A percentile compares a stretch with the other conserved stretches of the same genome.
phyloP scores from a whole-genome alignment of 352 stramenopile species.

The Phytophthora melonis region DNA sequence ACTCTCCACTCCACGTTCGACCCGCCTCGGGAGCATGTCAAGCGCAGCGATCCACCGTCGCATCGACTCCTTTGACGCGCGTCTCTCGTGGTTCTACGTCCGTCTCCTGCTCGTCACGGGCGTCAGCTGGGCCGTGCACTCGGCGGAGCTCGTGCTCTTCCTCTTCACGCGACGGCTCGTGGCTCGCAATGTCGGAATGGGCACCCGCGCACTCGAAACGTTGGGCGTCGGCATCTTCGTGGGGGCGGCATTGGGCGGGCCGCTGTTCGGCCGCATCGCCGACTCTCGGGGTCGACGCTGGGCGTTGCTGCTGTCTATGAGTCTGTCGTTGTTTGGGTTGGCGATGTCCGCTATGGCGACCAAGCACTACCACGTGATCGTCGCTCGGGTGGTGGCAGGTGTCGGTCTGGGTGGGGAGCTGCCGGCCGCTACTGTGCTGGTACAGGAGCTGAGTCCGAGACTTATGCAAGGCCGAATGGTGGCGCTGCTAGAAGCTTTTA shows the following conservation, averaged over 20 bases:
- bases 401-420: constrained; percentile 45
- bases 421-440: constrained; percentile 31
- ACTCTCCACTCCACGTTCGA: not conserved
- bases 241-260: constrained; percentile 31
- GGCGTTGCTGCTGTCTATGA: constrained; percentile 35
- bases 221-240: constrained; percentile 29
- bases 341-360: constrained; percentile 31
- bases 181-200: constrained; percentile 31
- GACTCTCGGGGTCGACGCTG: constrained; percentile 31
- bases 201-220: constrained; percentile 24
- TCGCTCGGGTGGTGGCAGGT: constrained; percentile 35
- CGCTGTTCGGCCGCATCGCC: constrained; percentile 35
- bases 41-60: not conserved
- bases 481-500: constrained; percentile 38
- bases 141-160: constrained; percentile 45
- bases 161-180: constrained; percentile 36
- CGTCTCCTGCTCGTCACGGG: constrained; percentile 36
- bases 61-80: constrained; percentile 15
- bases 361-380: constrained; percentile 25
- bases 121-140: constrained; percentile 42
- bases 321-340: constrained; percentile 32
- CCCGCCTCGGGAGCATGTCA: not conserved
- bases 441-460: constrained; percentile 40
- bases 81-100: constrained; percentile 35
- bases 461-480: constrained; percentile 8